Conservation (phyloP, 495 filamentous ascomycete genomes). For the Aspergillus kassunensis region DNA sequence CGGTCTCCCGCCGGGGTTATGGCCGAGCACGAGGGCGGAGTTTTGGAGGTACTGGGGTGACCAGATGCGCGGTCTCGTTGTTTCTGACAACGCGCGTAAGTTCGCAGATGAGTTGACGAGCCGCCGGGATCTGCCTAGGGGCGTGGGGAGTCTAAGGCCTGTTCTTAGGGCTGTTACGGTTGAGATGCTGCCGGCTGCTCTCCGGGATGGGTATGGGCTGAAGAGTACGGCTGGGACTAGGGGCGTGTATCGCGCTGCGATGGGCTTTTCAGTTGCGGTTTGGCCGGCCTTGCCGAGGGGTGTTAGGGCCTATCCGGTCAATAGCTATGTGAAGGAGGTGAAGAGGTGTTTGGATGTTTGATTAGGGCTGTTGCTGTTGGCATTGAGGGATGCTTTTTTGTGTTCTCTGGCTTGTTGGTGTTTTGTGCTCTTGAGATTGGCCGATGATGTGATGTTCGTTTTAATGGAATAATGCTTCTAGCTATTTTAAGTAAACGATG, state of each 20-base stretch:
- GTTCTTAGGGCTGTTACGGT: conserved; percentile 32
- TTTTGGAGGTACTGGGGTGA: conserved; percentile 44
- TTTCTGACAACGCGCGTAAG: conserved; percentile 30
- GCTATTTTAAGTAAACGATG: no score
- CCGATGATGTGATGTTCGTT: no score
- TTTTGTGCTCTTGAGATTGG: no score
- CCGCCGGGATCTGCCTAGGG: conserved; percentile 28
- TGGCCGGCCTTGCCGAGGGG: conserved; percentile 37
- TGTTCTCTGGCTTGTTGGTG: no score
- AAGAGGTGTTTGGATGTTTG: conserved; percentile 29
- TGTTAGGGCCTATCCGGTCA: conserved; percentile 28
- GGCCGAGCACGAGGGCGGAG: conserved; percentile 30
- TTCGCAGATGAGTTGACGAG: conserved; percentile 31
- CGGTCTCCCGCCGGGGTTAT: conserved; percentile 26
- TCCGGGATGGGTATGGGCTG: conserved; percentile 39
- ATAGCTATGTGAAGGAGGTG: conserved; percentile 30
- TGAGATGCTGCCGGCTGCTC: conserved; percentile 38
- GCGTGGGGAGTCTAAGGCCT: conserved; percentile 34
- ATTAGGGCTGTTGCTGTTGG: not conserved
- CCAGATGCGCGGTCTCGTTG: conserved; percentile 28
- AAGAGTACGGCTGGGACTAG: conserved; percentile 30
- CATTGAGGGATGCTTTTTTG: no score
- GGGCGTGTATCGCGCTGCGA: conserved; percentile 31
- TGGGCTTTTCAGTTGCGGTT: conserved; percentile 36
- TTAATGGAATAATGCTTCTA: no score